Conservation (phyloP, 352 stramenopile species). For the Globisporangium paddicum region DNA sequence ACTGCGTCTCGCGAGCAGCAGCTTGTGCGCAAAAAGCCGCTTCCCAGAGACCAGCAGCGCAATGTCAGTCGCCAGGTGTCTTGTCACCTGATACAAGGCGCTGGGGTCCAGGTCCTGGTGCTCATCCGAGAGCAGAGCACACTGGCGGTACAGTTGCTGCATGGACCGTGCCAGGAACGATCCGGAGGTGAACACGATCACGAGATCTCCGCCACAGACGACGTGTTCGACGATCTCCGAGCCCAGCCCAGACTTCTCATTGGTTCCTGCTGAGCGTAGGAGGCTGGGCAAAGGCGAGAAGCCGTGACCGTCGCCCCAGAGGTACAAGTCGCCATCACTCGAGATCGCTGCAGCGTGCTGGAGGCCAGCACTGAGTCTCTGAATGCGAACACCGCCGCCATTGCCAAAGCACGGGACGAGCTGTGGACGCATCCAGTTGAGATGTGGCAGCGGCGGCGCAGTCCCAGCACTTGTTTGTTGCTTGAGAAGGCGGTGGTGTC, state of each 20-base stretch:
- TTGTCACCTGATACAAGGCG: not conserved
- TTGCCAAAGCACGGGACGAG: conserved; percentile 36
- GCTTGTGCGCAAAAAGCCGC: conserved; percentile 39
- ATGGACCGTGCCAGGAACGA: conserved; percentile 48
- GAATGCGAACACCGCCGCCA: conserved; percentile 27
- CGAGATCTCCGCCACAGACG: conserved; percentile 42
- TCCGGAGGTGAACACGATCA: conserved; percentile 39
- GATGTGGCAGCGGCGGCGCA: conserved; percentile 15
- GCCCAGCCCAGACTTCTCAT: conserved; percentile 11
- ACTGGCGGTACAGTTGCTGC: conserved; percentile 25
- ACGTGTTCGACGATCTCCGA: conserved; percentile 36
- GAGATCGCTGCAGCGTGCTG: conserved; percentile 88
- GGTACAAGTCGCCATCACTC: conserved; percentile 84
- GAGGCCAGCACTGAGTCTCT: conserved; percentile 74
- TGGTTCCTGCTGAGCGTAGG: not conserved
- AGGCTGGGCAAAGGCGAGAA: conserved; percentile 12
- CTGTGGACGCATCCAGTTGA: conserved; percentile 43
- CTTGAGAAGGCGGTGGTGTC: conserved; percentile 29
- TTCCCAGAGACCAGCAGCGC: conserved; percentile 42
- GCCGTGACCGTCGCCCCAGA: conserved; percentile 63
- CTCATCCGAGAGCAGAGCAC: not conserved
- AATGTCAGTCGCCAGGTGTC: conserved; percentile 25
- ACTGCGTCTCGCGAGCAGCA: conserved; percentile 57
- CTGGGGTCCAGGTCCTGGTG: conserved; percentile 6
- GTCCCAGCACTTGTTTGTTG: not conserved